phyloP scores from a whole-genome alignment of 78 protist species.

The Polysphondylium violaceum region DNA sequence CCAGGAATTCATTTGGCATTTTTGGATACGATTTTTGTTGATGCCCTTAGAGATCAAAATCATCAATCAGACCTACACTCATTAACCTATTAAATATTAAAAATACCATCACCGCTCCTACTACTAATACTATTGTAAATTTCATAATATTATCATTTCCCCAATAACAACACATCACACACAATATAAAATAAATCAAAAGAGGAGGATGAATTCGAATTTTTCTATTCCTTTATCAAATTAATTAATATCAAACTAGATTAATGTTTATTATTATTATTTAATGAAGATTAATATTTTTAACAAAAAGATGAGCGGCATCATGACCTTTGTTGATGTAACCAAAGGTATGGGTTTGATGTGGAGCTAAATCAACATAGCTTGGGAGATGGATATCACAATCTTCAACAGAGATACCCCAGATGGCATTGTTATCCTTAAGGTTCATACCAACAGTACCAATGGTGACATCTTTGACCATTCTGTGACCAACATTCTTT shows the following conservation, averaged over 20 bases:
- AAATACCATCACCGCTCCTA: too few species aligned
- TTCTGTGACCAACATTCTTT: not conserved
- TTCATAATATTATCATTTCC: too few species aligned
- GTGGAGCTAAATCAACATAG: not conserved
- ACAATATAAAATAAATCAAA: too few species aligned
- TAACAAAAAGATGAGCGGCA: slow-evolving; percentile 12
- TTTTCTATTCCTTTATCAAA: too few species aligned
- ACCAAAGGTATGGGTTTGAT: slow-evolving; percentile 1
- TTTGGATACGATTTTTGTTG: slow-evolving; percentile 64
- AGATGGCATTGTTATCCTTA: not conserved
- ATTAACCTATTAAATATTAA: slow-evolving; percentile 16
- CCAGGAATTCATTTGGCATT: slow-evolving; percentile 61
- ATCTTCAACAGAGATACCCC: too few species aligned
- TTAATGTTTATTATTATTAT: too few species aligned
- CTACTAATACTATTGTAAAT: too few species aligned
- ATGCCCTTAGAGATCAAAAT: slow-evolving; percentile 42
- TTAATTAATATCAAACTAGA: too few species aligned
- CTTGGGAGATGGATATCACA: not conserved
- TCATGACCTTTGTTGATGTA: slow-evolving; percentile 5
- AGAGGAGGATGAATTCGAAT: too few species aligned
- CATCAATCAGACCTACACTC: not conserved
- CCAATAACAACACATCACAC: too few species aligned
- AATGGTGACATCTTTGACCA: slow-evolving; percentile 18
- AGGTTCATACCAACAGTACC: slow-evolving; percentile 2
- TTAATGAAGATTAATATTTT: not conserved